Evolutionary conservation across 2,329 filamentous ascomycete genomes (phyloP), one percentile per base, ranked within the genome.

Genomic region (Xylaria sp.): DNA sequence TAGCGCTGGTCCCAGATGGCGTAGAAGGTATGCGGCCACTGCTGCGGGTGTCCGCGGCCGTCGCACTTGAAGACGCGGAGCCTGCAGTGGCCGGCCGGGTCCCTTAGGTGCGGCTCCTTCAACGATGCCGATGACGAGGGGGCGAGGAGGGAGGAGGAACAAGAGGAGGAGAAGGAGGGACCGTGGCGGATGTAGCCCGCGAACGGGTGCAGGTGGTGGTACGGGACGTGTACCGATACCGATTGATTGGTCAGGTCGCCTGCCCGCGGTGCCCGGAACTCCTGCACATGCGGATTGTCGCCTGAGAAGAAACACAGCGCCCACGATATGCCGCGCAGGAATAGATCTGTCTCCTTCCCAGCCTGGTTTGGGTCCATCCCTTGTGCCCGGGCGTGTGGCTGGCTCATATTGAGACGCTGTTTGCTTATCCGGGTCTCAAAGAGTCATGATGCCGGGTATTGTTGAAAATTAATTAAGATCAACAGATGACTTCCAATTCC

Each of bases 291-390:
- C 7, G 65, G 65, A 23, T 62, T 52, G 0, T 23, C n/a, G 23
- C 39, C 58, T 13, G 41, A 2, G 58, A 66, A 66, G 58, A 66
- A 66, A n/a, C 65, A 66, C 18, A 66, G 0, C 1, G 58, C 65
- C 65, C 65, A 66, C 7, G 58, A 54, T n/a, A 25, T 23, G 2
- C 41, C 52, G 9, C 9, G 44, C 23, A 15, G 8, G 18, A 63
- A 63, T 4, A 46, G n/a, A 12, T 59, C 37, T 6, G 44, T 10
- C 63, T 65, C 63, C 23, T 25, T 46, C 46, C 23, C 34, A 5
- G 23, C 5, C 9, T 23, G 20, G 2, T 6, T 41, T 25, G 50
- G 61, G 12, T 18, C 23, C 12, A 44, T 18, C 12, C 50, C n/a
- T 8, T 37, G 32, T 25, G 18, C 12, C 7, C 37, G 54, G 4